Base-by-base conservation (phyloP, 345 rosid genomes). In the Salix caprea region DNA sequence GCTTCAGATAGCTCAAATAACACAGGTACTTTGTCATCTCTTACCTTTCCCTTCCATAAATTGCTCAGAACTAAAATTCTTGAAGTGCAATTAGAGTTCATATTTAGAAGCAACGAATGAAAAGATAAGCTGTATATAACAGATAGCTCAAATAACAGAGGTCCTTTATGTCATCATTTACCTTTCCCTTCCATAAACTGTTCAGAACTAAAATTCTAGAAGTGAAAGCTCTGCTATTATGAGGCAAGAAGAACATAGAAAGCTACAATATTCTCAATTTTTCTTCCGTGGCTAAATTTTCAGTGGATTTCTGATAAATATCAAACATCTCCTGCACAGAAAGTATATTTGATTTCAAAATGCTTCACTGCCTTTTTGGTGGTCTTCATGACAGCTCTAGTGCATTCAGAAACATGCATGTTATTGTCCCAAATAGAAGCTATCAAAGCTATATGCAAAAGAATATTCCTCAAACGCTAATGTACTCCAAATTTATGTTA, bases 11-110 rank as follows among this genome's bases (percentile, higher is more conserved):
- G 74, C 65, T 76, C 74, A 64, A 72, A 72, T 54, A 68, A 75
- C 16, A 40, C 48, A 82, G 94, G 94, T 90, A 46, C n/a, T 76
- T 44, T 65, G 6, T 12, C 42, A 11, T 42, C 46, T 42, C 2
- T 7, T 39, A 39, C 23, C n/a, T 26, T 68, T 23, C 50, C 13
- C 4, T 32, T 44, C 56, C 36, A 3, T 40, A 2, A 1, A 16
- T 39, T 6, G 10, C 32, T 21, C 21, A 8, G 65, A 60, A 73
- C 32, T 16, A 8, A 61, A 58, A 15, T 44, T 44, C 23, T 44
- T 60, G 32, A 11, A 36, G 4, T 30, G 18, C 5, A n/a, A 23
- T 16, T 36, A 3, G 18, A 68, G 12, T 52, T 56, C 13, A 15
- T 56, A 23, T 6, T 13, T 23, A 24, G 37, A 64, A 64, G 67